These are phyloP conservation scores for Coemansia sp. DNA, from an alignment of 192 early-diverging fungal genomes.

Conservation along the genomic window DNA sequence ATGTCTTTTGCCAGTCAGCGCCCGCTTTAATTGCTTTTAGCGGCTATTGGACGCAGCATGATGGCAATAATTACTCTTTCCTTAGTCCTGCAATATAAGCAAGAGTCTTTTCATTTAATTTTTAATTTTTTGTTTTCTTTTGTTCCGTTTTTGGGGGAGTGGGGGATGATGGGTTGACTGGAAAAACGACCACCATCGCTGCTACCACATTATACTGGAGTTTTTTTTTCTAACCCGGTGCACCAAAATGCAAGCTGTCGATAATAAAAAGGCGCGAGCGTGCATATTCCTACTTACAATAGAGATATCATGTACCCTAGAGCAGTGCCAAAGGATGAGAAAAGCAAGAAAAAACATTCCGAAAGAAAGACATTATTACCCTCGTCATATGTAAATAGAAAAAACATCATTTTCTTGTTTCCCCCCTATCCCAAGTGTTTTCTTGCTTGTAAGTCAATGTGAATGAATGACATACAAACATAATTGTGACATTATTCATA, in stretches of 20 bases:
- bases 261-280: conserved; percentile 5
- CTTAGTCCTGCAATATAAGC: too few relatives aligned
- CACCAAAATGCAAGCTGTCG: conserved; percentile 3
- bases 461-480: background rate
- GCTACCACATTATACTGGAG: background rate
- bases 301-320: background rate
- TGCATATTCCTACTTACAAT: conserved; percentile 1
- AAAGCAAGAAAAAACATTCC: too few relatives aligned
- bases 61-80: too few relatives aligned
- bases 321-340: background rate
- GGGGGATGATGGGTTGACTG: too few relatives aligned
- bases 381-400: background rate
- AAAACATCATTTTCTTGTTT: background rate
- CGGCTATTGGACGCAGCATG: too few relatives aligned
- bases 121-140: too few relatives aligned
- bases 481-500: conserved; percentile 2
- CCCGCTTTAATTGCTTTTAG: too few relatives aligned
- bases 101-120: too few relatives aligned
- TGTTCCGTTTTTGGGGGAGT: too few relatives aligned
- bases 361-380: background rate
- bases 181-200: too few relatives aligned
- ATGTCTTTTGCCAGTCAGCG: too few relatives aligned
- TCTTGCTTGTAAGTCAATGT: background rate
- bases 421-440: background rate
- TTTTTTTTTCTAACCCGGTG: background rate